Evolutionary conservation across 305 asterid genomes (phyloP).

Genomic region (Solanum aculeatissimum): DNA sequence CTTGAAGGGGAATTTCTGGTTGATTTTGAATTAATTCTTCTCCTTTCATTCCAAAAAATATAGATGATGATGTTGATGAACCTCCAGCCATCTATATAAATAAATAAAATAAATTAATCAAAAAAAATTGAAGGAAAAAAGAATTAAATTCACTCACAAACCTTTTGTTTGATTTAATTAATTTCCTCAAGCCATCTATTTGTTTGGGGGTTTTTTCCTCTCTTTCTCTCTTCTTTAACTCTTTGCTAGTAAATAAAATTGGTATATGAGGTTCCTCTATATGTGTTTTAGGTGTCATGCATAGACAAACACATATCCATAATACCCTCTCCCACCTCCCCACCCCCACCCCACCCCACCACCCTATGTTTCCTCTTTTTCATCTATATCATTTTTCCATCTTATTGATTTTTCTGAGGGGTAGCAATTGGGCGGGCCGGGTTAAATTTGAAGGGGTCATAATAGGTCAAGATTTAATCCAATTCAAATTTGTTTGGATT

Average conservation of each 20-base stretch:
- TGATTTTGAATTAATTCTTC: not conserved
- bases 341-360: not conserved
- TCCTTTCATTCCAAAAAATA: not conserved
- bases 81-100: not conserved
- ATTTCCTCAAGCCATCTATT: no score
- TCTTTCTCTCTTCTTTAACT: not conserved
- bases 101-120: not conserved
- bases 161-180: not conserved
- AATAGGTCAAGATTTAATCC: no score
- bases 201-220: no score
- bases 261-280: constrained; percentile 19
- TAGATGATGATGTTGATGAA: not conserved
- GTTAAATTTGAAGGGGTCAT: no score
- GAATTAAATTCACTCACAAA: not conserved
- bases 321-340: constrained; percentile 1
- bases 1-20: not conserved
- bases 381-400: not conserved
- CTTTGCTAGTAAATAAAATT: constrained; percentile 34
- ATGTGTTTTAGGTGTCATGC: constrained; percentile 31
- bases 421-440: no score
- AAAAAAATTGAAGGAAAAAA: not conserved
- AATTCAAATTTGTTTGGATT: no score
- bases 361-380: not conserved
- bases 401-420: not conserved
- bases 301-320: constrained; percentile 27